A percentile compares a stretch with the other conserved stretches of the same genome.
Evolutionary conservation across 352 stramenopile genomes (phyloP).

Genomic region (Phytophthora multivora): DNA sequence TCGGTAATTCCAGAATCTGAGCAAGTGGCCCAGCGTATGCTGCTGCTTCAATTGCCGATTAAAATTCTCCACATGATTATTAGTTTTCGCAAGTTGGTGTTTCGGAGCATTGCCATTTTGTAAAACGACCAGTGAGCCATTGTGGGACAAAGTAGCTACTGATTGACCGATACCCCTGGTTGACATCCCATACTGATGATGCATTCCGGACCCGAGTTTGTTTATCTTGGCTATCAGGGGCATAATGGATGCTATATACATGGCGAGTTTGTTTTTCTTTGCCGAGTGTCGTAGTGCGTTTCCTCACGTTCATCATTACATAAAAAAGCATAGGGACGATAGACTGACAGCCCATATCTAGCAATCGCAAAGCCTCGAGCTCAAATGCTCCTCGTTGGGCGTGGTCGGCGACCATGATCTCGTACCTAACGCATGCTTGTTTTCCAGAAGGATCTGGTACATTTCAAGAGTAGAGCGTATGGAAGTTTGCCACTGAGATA

Average conservation of each 20-base stretch:
- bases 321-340: slow-evolving; percentile 3
- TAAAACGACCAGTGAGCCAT: not conserved
- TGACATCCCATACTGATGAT: not conserved
- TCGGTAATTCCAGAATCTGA: not conserved
- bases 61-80: not conserved
- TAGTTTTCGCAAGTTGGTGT: not conserved
- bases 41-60: not conserved
- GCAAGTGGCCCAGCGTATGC: not conserved
- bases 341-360: not conserved
- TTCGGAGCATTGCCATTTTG: not conserved
- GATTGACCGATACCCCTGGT: not conserved
- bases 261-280: not conserved
- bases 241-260: not conserved
- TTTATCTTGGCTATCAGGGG: not conserved
- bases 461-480: not conserved
- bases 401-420: slow-evolving; percentile 11
- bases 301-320: not conserved
- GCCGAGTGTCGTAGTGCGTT: not conserved
- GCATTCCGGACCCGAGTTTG: not conserved
- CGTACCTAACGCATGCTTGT: slow-evolving; percentile 2
- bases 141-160: not conserved
- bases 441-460: not conserved
- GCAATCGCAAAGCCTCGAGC: not conserved
- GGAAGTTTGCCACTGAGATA: not conserved
- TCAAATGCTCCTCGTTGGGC: not conserved